A percentile compares a stretch with the other conserved stretches of the same genome.
Evolutionary conservation across 179 eudicot genomes (phyloP).

Genomic region (Spergularia azorica): DNA sequence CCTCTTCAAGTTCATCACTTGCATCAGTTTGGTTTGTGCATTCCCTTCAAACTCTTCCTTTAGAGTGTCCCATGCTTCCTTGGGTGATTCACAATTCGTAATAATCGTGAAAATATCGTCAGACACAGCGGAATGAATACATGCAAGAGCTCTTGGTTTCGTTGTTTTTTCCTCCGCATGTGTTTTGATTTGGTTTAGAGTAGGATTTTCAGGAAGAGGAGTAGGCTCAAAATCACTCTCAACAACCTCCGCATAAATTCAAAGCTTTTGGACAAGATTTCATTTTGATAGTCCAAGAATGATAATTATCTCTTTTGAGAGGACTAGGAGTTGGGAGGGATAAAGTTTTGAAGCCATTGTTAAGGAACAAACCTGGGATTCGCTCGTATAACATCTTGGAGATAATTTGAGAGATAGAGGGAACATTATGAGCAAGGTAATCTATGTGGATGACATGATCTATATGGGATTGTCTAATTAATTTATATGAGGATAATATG

Average conservation of each 20-base stretch:
- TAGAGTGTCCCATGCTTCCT: too few relatives aligned
- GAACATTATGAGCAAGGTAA: too few relatives aligned
- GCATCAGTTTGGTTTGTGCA: background rate
- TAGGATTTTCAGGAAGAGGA: constrained; percentile 2
- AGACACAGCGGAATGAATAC: background rate
- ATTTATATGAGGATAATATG: too few relatives aligned
- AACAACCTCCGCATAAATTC: background rate
- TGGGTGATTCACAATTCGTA: background rate
- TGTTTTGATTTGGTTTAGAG: background rate
- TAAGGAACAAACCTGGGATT: background rate
- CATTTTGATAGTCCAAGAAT: background rate
- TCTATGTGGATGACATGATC: too few relatives aligned
- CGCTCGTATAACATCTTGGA: background rate
- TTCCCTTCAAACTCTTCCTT: too few relatives aligned
- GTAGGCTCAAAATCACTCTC: constrained; percentile 13
- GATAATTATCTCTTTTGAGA: background rate
- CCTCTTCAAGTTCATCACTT: constrained; percentile 1
- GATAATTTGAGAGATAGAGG: too few relatives aligned
- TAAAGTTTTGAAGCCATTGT: background rate
- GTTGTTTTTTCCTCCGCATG: background rate
- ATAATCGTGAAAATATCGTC: background rate
- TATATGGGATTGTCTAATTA: too few relatives aligned
- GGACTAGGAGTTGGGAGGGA: background rate
- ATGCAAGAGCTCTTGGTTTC: background rate
- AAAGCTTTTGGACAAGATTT: background rate